Evolutionary conservation across 2,329 filamentous ascomycete genomes (phyloP).

Genomic region (Elsinoe arachidis): DNA sequence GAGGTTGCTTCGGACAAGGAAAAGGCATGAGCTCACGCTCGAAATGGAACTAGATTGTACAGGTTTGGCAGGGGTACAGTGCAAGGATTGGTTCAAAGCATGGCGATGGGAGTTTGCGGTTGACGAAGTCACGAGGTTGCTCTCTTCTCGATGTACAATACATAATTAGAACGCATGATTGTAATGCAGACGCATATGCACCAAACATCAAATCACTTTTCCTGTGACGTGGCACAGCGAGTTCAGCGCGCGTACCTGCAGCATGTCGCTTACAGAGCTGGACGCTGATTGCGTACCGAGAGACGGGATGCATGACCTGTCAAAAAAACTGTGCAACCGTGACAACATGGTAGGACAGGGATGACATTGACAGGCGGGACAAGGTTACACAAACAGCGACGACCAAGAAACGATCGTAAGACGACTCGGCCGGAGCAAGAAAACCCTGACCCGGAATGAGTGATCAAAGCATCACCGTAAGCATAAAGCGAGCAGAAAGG

Average conservation of each 20-base stretch:
- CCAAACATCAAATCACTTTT: not conserved
- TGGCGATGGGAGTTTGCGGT: not conserved
- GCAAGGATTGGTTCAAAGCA: not conserved
- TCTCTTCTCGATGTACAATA: constrained; percentile 2
- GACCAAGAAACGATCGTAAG: not conserved
- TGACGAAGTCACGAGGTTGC: not conserved
- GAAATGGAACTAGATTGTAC: not conserved
- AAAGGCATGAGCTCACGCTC: not conserved
- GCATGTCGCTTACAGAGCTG: not conserved
- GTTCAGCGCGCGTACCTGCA: constrained; percentile 2
- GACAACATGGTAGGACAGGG: not conserved
- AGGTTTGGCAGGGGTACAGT: not conserved
- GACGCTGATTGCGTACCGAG: not conserved
- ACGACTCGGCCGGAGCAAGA: not conserved
- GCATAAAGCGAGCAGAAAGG: not conserved
- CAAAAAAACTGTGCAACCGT: not conserved
- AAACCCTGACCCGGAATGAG: not conserved
- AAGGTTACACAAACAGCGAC: not conserved
- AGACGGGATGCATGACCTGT: not conserved
- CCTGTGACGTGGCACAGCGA: not conserved
- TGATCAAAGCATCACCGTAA: not conserved
- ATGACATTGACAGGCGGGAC: not conserved
- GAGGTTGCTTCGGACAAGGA: not conserved
- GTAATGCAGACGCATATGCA: not conserved
- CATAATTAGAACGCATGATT: not conserved